These are phyloP conservation scores for Salix viminalis DNA, from an alignment of 345 rosid genomes.

Conservation along the genomic window DNA sequence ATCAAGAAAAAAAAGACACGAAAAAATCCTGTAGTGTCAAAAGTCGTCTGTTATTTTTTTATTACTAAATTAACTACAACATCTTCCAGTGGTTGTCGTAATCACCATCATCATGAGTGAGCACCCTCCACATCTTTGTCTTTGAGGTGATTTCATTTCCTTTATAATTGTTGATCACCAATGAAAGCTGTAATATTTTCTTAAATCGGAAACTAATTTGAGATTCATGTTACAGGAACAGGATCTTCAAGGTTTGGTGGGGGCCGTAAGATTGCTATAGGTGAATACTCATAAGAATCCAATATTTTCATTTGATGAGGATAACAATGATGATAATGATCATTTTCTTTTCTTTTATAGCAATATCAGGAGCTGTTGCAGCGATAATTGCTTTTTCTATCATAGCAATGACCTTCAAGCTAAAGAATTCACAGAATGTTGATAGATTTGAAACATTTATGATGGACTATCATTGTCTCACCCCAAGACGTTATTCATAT, in stretches of 20 bases:
- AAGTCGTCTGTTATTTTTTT: too few relatives aligned
- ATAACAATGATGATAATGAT: not conserved
- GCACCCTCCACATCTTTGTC: too few relatives aligned
- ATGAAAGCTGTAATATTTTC: too few relatives aligned
- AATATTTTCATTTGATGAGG: not conserved
- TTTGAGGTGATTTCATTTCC: too few relatives aligned
- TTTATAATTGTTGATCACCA: too few relatives aligned
- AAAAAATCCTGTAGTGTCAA: too few relatives aligned
- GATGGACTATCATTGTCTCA: not conserved
- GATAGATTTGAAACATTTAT: slow-evolving; percentile 12
- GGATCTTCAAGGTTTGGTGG: not conserved
- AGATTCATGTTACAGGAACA: not conserved
- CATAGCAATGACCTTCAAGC: not conserved
- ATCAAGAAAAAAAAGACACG: too few relatives aligned
- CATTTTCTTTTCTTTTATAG: not conserved
- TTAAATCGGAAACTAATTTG: too few relatives aligned
- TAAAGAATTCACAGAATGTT: not conserved
- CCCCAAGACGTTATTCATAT: slow-evolving; percentile 13
- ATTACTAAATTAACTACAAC: too few relatives aligned
- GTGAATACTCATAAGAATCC: not conserved
- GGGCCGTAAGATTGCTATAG: not conserved
- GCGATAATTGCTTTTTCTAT: too few relatives aligned
- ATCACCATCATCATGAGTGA: too few relatives aligned
- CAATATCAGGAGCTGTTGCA: not conserved
- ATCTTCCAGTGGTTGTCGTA: too few relatives aligned